Base-by-base conservation (phyloP, 495 filamentous ascomycete species). In the Chaetomidium leptoderma region DNA sequence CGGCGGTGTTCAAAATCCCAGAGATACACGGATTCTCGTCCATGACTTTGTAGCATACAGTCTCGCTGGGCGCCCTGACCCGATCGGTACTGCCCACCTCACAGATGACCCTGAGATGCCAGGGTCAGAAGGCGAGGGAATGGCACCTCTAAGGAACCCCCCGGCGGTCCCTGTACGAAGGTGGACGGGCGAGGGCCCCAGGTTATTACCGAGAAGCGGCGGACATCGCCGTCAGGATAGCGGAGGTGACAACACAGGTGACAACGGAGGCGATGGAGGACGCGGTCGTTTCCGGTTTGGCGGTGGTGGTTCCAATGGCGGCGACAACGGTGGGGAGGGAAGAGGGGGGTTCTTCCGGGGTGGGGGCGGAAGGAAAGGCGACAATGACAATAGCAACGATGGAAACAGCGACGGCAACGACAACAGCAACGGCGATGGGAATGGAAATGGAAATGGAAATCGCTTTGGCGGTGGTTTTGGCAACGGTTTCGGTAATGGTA, bases 91-190 rank as follows among this genome's bases (percentile, higher is more conserved):
- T 61, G 60, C 57, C n/a, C 37, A 55, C 45, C 55, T 36, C 52
- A 33, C 44, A 43, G 47, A 55, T 30, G 57, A 24, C 26, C 21
- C 21, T 59, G 62, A 57, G 59, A 70, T 67, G 59, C 46, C 53
- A 43, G 57, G 52, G 59, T 37, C 55, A 35, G 57, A 51, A 61
- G 61, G 55, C 37, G 59, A 67, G 55, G 61, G 51, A 56, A 72
- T 72, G 70, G 70, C 70, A 46, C 70, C 70, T 53, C 26, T 65
- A 39, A 50, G 26, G 23, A 50, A 55, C 33, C 35, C 9, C 40
- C 45, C 33, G 35, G 53, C 42, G 42, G 33, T 26, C 0, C 50
- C 58, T 8, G 53, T 24, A 13, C 55, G 53, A 32, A 43, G 51
- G 30, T 60, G 58, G 61, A 33, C 21, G 16, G 50, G 29, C 35